Evolutionary conservation across 106 monocot species (phyloP).

Genomic region (Apostasia ramifera): DNA sequence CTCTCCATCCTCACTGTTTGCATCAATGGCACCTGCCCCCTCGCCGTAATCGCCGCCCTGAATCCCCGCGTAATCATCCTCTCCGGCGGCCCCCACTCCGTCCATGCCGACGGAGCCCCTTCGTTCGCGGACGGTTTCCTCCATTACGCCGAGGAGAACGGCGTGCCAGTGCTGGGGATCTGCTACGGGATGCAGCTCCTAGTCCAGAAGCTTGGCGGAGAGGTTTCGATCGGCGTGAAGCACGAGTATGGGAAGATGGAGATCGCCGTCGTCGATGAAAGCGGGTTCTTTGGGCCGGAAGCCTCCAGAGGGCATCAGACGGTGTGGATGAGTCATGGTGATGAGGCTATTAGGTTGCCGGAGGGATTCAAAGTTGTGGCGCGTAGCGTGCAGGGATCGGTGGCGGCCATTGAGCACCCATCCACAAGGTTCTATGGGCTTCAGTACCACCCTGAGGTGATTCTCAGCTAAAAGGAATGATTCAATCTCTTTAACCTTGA

Average conservation of each 20-base stretch:
- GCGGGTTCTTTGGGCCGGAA: conserved; percentile 34
- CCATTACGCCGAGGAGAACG: conserved; percentile 48
- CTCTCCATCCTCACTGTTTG: conserved; percentile 76
- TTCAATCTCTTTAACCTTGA: neutral
- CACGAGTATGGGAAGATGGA: conserved; percentile 98
- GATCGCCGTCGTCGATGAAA: conserved; percentile 36
- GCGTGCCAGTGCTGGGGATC: conserved; percentile 68
- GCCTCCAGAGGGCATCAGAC: conserved; percentile 33
- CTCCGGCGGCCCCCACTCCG: conserved; percentile 95
- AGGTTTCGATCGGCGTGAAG: conserved; percentile 45
- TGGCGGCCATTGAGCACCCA: conserved; percentile 68
- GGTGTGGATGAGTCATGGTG: conserved; percentile 99
- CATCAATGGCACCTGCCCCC: conserved; percentile 65
- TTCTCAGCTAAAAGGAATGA: neutral
- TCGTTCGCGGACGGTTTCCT: conserved; percentile 83
- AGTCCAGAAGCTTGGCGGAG: conserved; percentile 86
- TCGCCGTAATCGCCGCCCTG: conserved; percentile 32
- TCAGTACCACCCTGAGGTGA: conserved; percentile 97
- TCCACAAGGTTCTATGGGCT: conserved; percentile 56
- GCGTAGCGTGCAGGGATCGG: conserved; percentile 66
- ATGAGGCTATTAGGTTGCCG: conserved; percentile 70
- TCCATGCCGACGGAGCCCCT: conserved; percentile 61
- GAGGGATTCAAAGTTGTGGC: conserved; percentile 76
- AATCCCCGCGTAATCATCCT: conserved; percentile 64
- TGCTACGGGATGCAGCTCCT: conserved; percentile 98